Evolutionary conservation across 1,284 basidiomycete species (phyloP), one percentile per base, ranked within the genome.

Genomic region (Kalmanozyma brasiliensis): DNA sequence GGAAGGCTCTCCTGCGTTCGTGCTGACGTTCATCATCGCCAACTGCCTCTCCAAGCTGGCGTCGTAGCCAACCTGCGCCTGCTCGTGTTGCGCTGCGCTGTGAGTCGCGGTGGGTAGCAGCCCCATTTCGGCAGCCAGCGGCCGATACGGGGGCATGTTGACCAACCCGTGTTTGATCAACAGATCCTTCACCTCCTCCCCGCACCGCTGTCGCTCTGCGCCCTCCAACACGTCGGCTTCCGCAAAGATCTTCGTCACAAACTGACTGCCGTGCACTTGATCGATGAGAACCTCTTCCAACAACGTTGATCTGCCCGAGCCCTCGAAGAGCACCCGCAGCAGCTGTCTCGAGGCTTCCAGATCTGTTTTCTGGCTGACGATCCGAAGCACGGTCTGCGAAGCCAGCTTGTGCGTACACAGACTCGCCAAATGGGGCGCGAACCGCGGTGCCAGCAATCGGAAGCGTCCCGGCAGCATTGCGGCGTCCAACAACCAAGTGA

Each of bases 331-430:
- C 2, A 78, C 74, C 8, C 75, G 49, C 19, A 84, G 52, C 20
- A 84, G 44, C 30, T 74, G 67, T 19, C 71, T 46, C 11, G 79
- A 70, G 7, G 84, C 82, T 8, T 72, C 58, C 1, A 61, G 57
- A 49, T 84, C 84, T 7, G 71, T 52, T 13, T 62, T 68, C 58
- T 84, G 84, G 30, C 74, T 80, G 46, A 84, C 58, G 49, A 84
- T 65, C 74, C 94, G 87, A 67, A 98, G 86, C 33, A 98, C 92
- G 0, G 94, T 96, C 70, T 94, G 86, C 1, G 93, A 95, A 0
- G 96, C 95, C 62, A 98, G 84, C 85, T 98, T 98, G 86, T 99
- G 96, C 1, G 94, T 97, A 85, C 94, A 97, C 56, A 98, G 86
- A 82, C 97, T 94, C 2, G 92, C 92, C 33, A 98, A 87, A 82